Percentiles rank a stretch among this genome's conserved stretches.
Evolutionary conservation across 257 asterid genomes (phyloP).

Genomic region (Plantago elongata): DNA sequence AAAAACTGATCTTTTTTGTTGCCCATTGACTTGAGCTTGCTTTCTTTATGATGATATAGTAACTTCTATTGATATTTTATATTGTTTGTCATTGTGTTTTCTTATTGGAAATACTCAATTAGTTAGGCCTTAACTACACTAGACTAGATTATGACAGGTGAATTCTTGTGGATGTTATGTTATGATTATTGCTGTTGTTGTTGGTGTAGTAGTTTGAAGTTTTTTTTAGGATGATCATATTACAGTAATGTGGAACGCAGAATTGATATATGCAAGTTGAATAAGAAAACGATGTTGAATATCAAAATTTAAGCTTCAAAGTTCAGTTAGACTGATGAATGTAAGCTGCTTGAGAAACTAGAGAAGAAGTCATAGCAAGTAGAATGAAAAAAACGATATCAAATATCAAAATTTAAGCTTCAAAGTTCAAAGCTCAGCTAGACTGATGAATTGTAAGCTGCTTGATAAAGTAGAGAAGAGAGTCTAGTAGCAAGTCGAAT

Average conservation of each 20-base stretch:
- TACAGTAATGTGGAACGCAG: too few species aligned
- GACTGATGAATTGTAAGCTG: not conserved
- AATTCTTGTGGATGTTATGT: too few species aligned
- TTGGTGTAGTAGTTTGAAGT: too few species aligned
- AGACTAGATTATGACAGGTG: not conserved
- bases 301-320: not conserved
- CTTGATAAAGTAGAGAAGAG: not conserved
- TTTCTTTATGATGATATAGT: not conserved
- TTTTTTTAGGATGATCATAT: too few species aligned
- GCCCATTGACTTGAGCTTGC: not conserved
- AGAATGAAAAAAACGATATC: too few species aligned
- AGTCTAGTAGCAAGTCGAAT: too few species aligned
- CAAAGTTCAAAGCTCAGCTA: constrained; percentile 5
- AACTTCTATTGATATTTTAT: too few species aligned
- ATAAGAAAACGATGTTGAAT: too few species aligned
- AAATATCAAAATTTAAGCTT: not conserved
- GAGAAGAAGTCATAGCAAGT: not conserved
- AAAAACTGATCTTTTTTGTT: too few species aligned
- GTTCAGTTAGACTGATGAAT: not conserved
- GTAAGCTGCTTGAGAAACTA: not conserved
- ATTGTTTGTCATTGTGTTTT: too few species aligned
- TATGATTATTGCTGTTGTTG: too few species aligned
- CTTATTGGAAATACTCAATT: not conserved
- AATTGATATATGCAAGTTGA: too few species aligned
- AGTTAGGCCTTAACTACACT: not conserved